Evolutionary conservation across 768 basidiomycete species (phyloP).

Genomic region (Vararia minispora): DNA sequence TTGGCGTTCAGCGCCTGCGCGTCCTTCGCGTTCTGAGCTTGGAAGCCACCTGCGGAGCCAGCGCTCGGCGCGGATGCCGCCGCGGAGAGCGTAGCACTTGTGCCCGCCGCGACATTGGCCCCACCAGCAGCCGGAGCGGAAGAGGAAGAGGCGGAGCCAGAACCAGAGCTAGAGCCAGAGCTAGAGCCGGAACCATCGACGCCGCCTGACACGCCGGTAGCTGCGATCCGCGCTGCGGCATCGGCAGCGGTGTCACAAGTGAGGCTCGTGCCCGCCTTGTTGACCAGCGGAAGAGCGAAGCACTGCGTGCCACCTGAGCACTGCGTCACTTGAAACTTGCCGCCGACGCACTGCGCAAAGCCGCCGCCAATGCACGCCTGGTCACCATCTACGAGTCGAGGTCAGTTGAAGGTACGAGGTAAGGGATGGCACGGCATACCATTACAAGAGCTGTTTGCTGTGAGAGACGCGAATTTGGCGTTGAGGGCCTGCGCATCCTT

Average conservation of each 20-base stretch:
- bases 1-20: constrained; percentile 24
- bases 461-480: constrained; percentile 22
- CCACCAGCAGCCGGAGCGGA: too few species aligned
- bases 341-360: constrained; percentile 30
- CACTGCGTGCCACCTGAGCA: constrained; percentile 24
- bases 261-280: constrained; percentile 26
- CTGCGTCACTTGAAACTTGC: constrained; percentile 21
- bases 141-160: too few species aligned
- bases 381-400: constrained; percentile 16
- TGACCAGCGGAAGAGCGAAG: constrained; percentile 31
- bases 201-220: constrained; percentile 22
- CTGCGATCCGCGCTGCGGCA: constrained; percentile 23
- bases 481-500: constrained; percentile 27
- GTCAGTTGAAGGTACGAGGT: background rate
- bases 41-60: too few species aligned
- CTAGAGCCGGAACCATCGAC: too few species aligned
- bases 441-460: constrained; percentile 19
- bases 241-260: constrained; percentile 25
- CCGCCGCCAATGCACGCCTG: constrained; percentile 26
- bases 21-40: constrained; percentile 23
- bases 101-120: too few species aligned
- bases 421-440: constrained; percentile 11
- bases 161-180: too few species aligned
- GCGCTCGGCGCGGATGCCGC: too few species aligned
- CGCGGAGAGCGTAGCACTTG: too few species aligned